These are phyloP conservation scores for Ogataea thermomethanolica DNA, from an alignment of 805 yeast genomes.

Conservation along the genomic window DNA sequence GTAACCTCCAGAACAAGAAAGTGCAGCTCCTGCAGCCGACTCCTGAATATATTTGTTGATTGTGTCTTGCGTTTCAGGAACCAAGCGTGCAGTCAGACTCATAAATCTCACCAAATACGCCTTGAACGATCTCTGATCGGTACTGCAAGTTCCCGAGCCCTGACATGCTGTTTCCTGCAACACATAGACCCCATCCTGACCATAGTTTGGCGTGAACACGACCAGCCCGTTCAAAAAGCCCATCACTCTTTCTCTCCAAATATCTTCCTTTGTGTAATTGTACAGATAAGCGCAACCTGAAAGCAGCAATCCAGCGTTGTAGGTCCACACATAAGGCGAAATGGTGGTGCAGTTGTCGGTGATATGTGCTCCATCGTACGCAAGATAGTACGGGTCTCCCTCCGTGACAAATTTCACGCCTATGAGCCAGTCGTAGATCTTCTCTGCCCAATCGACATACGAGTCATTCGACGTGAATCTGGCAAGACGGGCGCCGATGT, in stretches of 20 bases:
- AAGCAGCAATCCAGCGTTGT: conserved; percentile 76
- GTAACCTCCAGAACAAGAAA: conserved; percentile 67
- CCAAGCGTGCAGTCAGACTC: conserved; percentile 69
- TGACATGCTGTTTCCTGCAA: conserved; percentile 88
- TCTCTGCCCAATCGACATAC: conserved; percentile 71
- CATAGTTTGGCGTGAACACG: conserved; percentile 49
- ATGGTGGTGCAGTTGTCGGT: conserved; percentile 58
- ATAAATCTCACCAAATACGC: conserved; percentile 75
- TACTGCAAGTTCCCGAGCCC: conserved; percentile 58
- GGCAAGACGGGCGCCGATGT: conserved; percentile 81
- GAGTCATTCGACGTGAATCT: conserved; percentile 74
- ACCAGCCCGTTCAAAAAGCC: conserved; percentile 51
- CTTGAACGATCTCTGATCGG: conserved; percentile 90
- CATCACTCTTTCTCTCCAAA: conserved; percentile 64
- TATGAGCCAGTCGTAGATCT: conserved; percentile 77
- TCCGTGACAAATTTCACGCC: conserved; percentile 47
- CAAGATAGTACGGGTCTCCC: conserved; percentile 40
- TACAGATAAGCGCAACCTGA: conserved; percentile 80
- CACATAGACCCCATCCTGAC: conserved; percentile 30
- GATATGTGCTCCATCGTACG: conserved; percentile 67
- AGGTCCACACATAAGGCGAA: conserved; percentile 72
- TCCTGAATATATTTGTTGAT: conserved; percentile 38
- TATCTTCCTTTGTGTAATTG: conserved; percentile 61
- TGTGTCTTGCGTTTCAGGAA: conserved; percentile 48
- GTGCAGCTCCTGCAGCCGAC: conserved; percentile 67